phyloP scores from a whole-genome alignment of 2,329 filamentous ascomycete species.

The Stagonosporopsis cucurbitacearum region DNA sequence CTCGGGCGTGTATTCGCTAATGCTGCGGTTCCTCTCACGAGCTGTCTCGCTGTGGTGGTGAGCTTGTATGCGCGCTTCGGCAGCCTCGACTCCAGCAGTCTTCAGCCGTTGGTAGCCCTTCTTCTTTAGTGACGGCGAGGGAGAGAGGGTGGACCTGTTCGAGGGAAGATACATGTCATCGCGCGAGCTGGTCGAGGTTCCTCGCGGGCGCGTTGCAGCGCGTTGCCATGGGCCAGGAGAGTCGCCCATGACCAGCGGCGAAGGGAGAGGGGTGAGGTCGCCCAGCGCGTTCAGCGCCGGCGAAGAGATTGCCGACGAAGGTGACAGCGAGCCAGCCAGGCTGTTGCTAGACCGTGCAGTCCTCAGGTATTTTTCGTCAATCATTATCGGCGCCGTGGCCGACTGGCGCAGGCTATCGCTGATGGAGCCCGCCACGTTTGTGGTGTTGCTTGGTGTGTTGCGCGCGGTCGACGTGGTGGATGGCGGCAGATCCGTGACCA shows the following conservation, averaged over 20 bases:
- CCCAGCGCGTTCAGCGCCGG: slow-evolving; percentile 57
- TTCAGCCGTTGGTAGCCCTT: slow-evolving; percentile 56
- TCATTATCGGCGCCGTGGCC: slow-evolving; percentile 48
- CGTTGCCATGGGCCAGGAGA: slow-evolving; percentile 53
- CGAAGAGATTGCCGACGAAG: slow-evolving; percentile 54
- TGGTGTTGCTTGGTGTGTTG: slow-evolving; percentile 31
- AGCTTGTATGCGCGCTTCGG: slow-evolving; percentile 38
- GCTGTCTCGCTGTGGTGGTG: slow-evolving; percentile 42
- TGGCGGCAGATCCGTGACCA: slow-evolving; percentile 43
- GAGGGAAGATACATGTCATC: slow-evolving; percentile 44
- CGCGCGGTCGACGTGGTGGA: slow-evolving; percentile 29
- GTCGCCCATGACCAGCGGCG: slow-evolving; percentile 53
- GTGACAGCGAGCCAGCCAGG: slow-evolving; percentile 54
- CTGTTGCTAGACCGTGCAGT: slow-evolving; percentile 53
- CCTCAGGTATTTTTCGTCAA: slow-evolving; percentile 46
- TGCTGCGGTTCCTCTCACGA: slow-evolving; percentile 77
- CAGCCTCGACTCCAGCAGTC: slow-evolving; percentile 50
- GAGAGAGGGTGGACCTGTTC: slow-evolving; percentile 42
- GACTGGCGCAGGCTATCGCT: slow-evolving; percentile 40
- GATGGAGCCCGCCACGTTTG: slow-evolving; percentile 42
- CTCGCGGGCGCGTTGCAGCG: slow-evolving; percentile 45
- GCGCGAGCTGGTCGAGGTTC: slow-evolving; percentile 37
- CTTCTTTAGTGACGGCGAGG: slow-evolving; percentile 52
- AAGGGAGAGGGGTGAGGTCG: slow-evolving; percentile 61
- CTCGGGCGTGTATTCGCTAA: slow-evolving; percentile 87